phyloP scores from a whole-genome alignment of 495 filamentous ascomycete species.

The Achaetomiella virescens region DNA sequence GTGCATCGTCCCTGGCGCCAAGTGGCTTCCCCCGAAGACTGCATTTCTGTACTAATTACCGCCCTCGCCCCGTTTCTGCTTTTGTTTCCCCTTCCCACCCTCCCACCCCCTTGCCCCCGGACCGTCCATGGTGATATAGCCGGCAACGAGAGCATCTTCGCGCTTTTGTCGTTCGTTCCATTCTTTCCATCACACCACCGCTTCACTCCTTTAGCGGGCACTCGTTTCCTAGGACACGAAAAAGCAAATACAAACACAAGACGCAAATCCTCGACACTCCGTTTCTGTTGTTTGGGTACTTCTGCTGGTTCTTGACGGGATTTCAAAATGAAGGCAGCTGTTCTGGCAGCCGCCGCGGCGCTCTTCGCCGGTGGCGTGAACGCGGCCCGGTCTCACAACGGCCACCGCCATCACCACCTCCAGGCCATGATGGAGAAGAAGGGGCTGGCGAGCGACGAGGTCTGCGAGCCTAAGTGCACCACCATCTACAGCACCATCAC shows the following conservation, averaged over 20 bases:
- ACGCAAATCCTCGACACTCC: slow-evolving; percentile 9
- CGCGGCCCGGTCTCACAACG: slow-evolving; percentile 33
- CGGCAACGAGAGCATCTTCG: slow-evolving; percentile 46
- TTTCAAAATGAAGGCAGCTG: slow-evolving; percentile 60
- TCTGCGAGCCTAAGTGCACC: slow-evolving; percentile 58
- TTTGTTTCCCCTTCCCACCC: slow-evolving; percentile 31
- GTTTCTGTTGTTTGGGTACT: slow-evolving; percentile 11
- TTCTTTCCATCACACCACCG: slow-evolving; percentile 56
- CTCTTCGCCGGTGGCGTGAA: slow-evolving; percentile 58
- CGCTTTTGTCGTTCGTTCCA: slow-evolving; percentile 44
- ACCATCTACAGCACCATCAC: slow-evolving; percentile 56
- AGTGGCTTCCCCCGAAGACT: slow-evolving; percentile 17
- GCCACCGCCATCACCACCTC: slow-evolving; percentile 53
- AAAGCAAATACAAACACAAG: slow-evolving; percentile 22
- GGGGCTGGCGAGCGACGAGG: slow-evolving; percentile 33
- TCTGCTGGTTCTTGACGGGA: not conserved
- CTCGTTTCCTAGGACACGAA: slow-evolving; percentile 52
- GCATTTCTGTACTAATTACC: slow-evolving; percentile 23
- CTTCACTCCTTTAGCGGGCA: slow-evolving; percentile 98
- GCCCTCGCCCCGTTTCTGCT: slow-evolving; percentile 15
- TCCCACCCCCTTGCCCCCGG: slow-evolving; percentile 37
- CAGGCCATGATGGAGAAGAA: slow-evolving; percentile 51
- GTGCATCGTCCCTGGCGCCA: slow-evolving; percentile 21
- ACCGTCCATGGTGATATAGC: slow-evolving; percentile 43
- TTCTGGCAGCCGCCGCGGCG: slow-evolving; percentile 59